These are phyloP conservation scores for Solanum ossicruentum DNA, from an alignment of 257 asterid species.

Conservation along the genomic window DNA sequence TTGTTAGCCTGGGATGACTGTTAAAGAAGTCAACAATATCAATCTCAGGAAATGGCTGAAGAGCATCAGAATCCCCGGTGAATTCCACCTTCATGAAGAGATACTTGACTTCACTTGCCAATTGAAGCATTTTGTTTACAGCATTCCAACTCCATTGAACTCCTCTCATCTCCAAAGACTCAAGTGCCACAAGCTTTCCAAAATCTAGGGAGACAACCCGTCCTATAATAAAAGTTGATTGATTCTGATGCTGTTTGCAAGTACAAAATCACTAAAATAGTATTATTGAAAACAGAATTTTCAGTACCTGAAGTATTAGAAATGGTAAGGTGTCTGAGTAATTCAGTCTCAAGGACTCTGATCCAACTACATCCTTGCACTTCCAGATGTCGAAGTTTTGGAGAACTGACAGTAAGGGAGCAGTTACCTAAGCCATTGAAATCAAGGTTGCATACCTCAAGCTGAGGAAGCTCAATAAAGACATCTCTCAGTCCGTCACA, in stretches of 20 bases:
- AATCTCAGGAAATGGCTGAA: conserved; percentile 77
- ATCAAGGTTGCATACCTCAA: conserved; percentile 70
- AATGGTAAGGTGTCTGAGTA: conserved; percentile 52
- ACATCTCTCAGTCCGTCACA: conserved; percentile 71
- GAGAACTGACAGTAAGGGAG: conserved; percentile 40
- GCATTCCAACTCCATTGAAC: conserved; percentile 96
- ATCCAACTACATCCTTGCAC: conserved; percentile 89
- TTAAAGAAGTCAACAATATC: conserved; percentile 91
- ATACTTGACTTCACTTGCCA: conserved; percentile 86
- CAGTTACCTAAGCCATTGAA: conserved; percentile 70
- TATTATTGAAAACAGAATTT: background rate
- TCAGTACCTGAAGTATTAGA: conserved; percentile 66
- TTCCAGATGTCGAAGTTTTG: conserved; percentile 53
- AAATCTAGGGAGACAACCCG: conserved; percentile 56
- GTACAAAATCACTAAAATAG: background rate
- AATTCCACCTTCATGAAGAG: conserved; percentile 94
- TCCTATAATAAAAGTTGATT: conserved; percentile 25
- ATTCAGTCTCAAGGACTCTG: conserved; percentile 44
- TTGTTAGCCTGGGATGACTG: conserved; percentile 70
- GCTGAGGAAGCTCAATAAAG: conserved; percentile 43
- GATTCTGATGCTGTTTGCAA: background rate
- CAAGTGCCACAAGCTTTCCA: conserved; percentile 72
- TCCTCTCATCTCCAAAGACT: conserved; percentile 67
- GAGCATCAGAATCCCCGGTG: conserved; percentile 60
- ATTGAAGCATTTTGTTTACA: conserved; percentile 53